These are phyloP conservation scores for Botrytis hyacinthi DNA, from an alignment of 2,329 filamentous ascomycete species.

Conservation along the genomic window DNA sequence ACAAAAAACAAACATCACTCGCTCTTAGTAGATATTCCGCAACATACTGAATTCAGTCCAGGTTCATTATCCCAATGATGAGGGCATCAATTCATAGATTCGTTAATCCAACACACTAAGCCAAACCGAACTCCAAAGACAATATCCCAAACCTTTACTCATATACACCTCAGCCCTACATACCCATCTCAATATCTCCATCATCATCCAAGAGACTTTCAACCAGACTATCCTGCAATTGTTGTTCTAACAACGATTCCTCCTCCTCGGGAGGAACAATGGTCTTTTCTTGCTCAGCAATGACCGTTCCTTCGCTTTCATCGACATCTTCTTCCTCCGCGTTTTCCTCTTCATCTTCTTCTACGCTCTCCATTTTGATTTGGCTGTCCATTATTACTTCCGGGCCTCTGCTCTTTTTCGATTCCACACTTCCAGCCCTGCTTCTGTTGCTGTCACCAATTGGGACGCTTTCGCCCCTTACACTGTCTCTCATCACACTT, in stretches of 20 bases:
- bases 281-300: neutral
- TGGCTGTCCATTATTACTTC: conserved; percentile 4
- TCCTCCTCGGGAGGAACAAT: conserved; percentile 4
- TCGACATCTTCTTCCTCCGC: neutral
- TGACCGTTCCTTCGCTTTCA: conserved; percentile 9
- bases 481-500: conserved; percentile 14
- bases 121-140: conserved; percentile 31
- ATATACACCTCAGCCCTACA: conserved; percentile 7
- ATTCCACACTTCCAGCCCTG: neutral
- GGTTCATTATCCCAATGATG: neutral
- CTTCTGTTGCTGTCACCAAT: neutral
- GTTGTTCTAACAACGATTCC: conserved; percentile 6
- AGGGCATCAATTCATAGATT: conserved; percentile 8
- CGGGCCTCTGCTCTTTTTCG: conserved; percentile 8
- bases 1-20: neutral
- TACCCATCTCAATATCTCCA: conserved; percentile 22
- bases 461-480: neutral
- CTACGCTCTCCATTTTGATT: neutral
- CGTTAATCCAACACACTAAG: neutral
- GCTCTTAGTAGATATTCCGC: neutral
- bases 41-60: neutral
- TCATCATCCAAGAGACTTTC: conserved; percentile 20
- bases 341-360: neutral
- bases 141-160: neutral
- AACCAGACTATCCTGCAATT: conserved; percentile 12